A percentile compares a stretch with the other conserved stretches of the same genome.
phyloP scores from a whole-genome alignment of 2,329 filamentous ascomycete genomes.

The Berkeleyomyces rouxiae region DNA sequence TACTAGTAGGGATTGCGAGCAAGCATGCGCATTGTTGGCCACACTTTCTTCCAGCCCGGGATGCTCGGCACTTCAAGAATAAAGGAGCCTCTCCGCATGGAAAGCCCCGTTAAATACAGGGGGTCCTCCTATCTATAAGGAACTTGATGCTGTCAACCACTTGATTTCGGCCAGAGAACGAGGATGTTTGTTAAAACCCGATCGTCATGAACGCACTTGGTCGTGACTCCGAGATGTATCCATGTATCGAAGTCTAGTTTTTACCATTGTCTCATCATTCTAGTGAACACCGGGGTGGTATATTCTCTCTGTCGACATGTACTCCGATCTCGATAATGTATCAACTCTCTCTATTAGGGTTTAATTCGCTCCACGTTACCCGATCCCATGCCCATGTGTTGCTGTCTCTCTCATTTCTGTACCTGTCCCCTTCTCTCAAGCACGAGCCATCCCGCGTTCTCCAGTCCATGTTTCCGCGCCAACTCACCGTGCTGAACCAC shows the following conservation, averaged over 20 bases:
- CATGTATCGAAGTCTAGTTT: too few species aligned
- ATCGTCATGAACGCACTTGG: too few species aligned
- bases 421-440: background rate
- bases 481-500: slow-evolving; percentile 66
- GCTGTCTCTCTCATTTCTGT: background rate
- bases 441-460: slow-evolving; percentile 11
- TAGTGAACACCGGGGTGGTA: too few species aligned
- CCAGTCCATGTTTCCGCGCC: slow-evolving; percentile 27
- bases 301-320: too few species aligned
- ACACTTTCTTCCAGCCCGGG: background rate
- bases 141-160: too few species aligned
- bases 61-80: background rate
- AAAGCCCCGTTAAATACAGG: background rate
- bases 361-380: background rate
- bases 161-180: too few species aligned
- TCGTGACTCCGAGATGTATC: too few species aligned
- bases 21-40: background rate
- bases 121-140: background rate
- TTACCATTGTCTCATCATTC: too few species aligned
- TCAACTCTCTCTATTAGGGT: too few species aligned
- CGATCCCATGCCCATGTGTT: background rate
- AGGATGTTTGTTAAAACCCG: too few species aligned
- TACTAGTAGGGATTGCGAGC: background rate
- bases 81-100: background rate
- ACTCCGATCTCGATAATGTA: too few species aligned